These are phyloP conservation scores for Talaromyces rugulosus DNA, from an alignment of 2,329 filamentous ascomycete species.

Conservation along the genomic window DNA sequence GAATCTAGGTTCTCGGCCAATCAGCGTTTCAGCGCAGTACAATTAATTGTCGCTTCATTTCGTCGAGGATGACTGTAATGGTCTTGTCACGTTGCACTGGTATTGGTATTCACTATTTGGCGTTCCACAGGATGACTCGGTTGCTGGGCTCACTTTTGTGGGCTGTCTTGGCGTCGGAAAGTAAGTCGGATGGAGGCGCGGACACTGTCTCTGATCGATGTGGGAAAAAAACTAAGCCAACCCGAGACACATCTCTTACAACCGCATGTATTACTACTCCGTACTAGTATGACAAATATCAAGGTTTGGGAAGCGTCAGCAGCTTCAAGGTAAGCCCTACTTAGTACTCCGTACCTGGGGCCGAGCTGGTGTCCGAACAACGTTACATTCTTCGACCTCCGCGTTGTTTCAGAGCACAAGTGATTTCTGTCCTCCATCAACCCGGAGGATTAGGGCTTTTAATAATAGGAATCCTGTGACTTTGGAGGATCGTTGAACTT, in stretches of 20 bases:
- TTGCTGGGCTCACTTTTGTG: neutral
- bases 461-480: neutral
- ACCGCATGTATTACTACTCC: too few relatives aligned
- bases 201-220: too few relatives aligned
- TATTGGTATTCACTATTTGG: neutral
- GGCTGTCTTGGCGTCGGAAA: neutral
- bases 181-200: neutral
- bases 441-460: neutral
- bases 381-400: neutral
- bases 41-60: neutral
- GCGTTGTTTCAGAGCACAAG: neutral
- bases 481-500: neutral
- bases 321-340: neutral
- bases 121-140: neutral
- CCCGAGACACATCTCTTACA: neutral
- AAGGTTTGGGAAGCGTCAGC: neutral
- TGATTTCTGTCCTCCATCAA: neutral
- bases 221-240: too few relatives aligned
- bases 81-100: neutral
- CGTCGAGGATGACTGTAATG: neutral
- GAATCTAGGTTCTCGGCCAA: neutral
- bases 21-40: neutral
- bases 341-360: neutral
- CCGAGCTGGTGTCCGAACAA: neutral
- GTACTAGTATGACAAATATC: neutral